Conservation (phyloP, 371 early-diverging fungal genomes). For the Parasitella parasitica region DNA sequence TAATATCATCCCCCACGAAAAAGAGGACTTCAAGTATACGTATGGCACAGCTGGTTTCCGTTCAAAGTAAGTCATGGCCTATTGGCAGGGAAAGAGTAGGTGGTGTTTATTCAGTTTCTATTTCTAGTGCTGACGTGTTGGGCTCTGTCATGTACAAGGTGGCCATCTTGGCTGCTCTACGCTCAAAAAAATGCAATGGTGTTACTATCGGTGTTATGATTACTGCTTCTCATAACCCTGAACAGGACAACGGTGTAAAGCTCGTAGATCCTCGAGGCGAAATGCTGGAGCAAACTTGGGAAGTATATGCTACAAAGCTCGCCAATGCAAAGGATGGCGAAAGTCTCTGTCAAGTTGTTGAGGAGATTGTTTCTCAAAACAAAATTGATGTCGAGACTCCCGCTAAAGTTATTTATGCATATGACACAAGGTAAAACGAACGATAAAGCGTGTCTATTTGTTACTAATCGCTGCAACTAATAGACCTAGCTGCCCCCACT, state of each 20-base stretch:
- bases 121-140: conserved; percentile 71
- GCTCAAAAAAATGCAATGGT: conserved; percentile 86
- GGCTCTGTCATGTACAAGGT: conserved; percentile 94
- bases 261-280: conserved; percentile 98
- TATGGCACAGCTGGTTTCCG: conserved; percentile 99
- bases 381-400: conserved; percentile 70
- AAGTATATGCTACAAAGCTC: conserved; percentile 85
- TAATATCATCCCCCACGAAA: conserved; percentile 37
- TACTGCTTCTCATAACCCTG: conserved; percentile 99
- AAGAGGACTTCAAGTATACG: conserved; percentile 52
- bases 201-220: conserved; percentile 97
- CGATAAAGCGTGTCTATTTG: neutral
- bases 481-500: conserved; percentile 83
- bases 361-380: conserved; percentile 65
- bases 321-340: conserved; percentile 88
- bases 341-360: conserved; percentile 59
- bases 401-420: conserved; percentile 78
- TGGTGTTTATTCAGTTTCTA: neutral
- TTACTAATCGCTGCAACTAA: neutral
- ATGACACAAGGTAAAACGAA: conserved; percentile 85
- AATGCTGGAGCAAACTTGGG: conserved; percentile 98
- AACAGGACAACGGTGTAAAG: conserved; percentile 98
- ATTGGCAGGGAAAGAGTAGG: neutral
- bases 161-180: conserved; percentile 90
- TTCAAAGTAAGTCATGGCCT: conserved; percentile 60